Evolutionary conservation across 2,329 filamentous ascomycete species (phyloP).

Genomic region (Leptographium wingfieldii): DNA sequence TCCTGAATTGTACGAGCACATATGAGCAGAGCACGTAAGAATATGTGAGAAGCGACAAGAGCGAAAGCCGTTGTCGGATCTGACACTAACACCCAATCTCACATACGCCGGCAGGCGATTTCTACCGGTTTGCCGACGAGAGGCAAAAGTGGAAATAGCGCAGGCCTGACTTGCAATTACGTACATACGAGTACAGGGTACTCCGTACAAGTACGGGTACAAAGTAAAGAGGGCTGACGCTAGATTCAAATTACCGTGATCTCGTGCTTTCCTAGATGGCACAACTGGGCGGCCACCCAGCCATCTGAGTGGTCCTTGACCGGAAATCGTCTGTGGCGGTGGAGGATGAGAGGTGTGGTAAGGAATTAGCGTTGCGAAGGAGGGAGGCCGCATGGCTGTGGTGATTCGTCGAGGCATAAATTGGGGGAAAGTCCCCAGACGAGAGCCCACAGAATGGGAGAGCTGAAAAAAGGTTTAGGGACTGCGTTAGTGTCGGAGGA

Average conservation of each 20-base stretch:
- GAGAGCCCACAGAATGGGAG: not conserved
- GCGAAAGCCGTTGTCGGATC: not conserved
- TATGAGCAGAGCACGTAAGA: not conserved
- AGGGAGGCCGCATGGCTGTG: not conserved
- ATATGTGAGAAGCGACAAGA: not conserved
- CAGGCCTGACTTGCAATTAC: not conserved
- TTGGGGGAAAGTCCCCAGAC: not conserved
- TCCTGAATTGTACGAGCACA: not conserved
- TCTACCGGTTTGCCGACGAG: not conserved
- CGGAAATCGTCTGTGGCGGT: not conserved
- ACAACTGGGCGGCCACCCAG: not conserved
- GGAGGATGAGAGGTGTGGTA: not conserved
- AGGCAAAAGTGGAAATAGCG: not conserved
- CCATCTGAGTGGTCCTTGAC: not conserved
- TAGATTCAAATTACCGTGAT: not conserved
- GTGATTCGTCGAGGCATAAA: not conserved
- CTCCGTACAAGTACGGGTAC: too few species aligned
- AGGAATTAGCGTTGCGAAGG: not conserved
- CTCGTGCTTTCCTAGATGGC: not conserved
- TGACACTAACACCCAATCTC: not conserved
- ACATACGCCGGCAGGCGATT: not conserved
- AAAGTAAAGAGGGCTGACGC: not conserved
- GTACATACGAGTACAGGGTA: not conserved
- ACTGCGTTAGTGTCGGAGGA: slow-evolving; percentile 2
- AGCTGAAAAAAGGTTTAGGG: slow-evolving; percentile 10